Conservation (phyloP, 495 filamentous ascomycete species). For the Penicillium argentinense region DNA sequence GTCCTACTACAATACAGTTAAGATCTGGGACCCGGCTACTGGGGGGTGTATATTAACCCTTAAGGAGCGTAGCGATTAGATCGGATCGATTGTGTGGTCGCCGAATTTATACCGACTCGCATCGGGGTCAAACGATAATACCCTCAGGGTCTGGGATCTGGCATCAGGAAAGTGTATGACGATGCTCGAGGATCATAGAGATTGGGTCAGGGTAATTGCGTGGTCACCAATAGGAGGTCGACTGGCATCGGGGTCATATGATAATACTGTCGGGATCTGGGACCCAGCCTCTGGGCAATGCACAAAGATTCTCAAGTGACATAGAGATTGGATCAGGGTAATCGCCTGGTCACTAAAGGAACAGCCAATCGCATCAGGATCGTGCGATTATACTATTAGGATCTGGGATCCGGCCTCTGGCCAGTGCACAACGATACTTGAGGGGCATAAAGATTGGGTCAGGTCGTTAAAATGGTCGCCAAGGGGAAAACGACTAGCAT, state of each 20-base stretch:
- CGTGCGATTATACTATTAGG: background rate
- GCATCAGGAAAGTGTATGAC: background rate
- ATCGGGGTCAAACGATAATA: background rate
- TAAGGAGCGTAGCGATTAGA: background rate
- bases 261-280: background rate
- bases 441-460: background rate
- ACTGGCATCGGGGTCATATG: background rate
- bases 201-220: background rate
- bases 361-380: background rate
- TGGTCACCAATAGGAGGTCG: background rate
- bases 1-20: background rate
- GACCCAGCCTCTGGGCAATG: background rate
- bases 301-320: background rate
- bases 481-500: background rate
- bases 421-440: background rate
- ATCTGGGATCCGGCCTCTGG: background rate
- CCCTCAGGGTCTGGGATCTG: background rate
- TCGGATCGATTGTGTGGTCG: background rate
- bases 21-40: background rate
- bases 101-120: background rate
- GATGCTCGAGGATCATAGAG: background rate
- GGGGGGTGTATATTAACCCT: background rate
- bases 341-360: background rate
- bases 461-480: background rate
- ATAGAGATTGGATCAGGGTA: background rate